Evolutionary conservation across 148 eudicot genomes (phyloP).

Genomic region (Fagopyrum esculentum): DNA sequence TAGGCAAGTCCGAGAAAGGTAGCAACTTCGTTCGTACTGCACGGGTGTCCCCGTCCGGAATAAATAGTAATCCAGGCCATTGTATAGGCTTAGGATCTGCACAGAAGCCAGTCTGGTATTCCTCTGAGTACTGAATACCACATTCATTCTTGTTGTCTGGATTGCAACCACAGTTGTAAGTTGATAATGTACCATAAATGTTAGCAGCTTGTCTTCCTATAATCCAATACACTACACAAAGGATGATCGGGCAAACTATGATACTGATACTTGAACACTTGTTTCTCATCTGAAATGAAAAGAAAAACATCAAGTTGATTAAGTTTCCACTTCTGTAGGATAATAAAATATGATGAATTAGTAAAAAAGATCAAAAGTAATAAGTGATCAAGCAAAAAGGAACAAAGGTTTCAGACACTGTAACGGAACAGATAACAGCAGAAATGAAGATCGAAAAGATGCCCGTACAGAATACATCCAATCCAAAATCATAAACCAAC

Average conservation of each 20-base stretch:
- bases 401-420: no score
- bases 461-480: no score
- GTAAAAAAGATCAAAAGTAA: no score
- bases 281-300: constrained; percentile 59
- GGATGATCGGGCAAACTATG: constrained; percentile 49
- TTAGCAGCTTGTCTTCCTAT: constrained; percentile 47
- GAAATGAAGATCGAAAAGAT: neutral
- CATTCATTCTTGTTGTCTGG: constrained; percentile 49
- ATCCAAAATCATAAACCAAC: neutral
- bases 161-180: constrained; percentile 48
- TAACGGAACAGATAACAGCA: neutral
- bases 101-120: constrained; percentile 47
- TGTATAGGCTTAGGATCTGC: constrained; percentile 54
- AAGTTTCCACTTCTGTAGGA: neutral
- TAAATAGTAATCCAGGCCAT: constrained; percentile 78
- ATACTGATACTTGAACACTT: constrained; percentile 46
- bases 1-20: constrained; percentile 47
- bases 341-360: no score
- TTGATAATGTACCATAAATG: constrained; percentile 23
- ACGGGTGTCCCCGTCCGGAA: constrained; percentile 60
- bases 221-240: constrained; percentile 49
- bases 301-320: neutral
- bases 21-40: constrained; percentile 44
- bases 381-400: no score
- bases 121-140: constrained; percentile 62